phyloP scores from a whole-genome alignment of 495 filamentous ascomycete species.

The Penicillium steckii region DNA sequence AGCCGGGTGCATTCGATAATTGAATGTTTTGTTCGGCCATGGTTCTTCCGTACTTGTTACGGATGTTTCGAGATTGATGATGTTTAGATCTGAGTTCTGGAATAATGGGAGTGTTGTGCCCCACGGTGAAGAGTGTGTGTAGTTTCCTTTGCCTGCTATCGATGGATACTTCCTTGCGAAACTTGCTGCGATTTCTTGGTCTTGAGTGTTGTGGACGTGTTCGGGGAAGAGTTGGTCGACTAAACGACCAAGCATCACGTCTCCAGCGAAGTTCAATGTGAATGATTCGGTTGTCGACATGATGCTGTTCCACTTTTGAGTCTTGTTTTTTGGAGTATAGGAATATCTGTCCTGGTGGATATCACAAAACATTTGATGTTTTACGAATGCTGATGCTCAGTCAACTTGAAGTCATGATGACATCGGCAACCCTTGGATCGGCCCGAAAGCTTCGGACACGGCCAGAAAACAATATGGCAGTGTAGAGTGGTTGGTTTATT shows the following conservation, averaged over 20 bases:
- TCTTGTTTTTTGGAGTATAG: not conserved
- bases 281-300: slow-evolving; percentile 13
- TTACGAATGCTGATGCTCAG: too few relatives aligned
- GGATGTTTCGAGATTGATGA: slow-evolving; percentile 47
- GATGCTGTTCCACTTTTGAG: not conserved
- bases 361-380: too few relatives aligned
- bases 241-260: slow-evolving; percentile 46
- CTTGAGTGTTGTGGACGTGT: slow-evolving; percentile 26
- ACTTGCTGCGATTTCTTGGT: slow-evolving; percentile 15
- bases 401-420: slow-evolving; percentile 27
- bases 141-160: slow-evolving; percentile 15
- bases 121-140: slow-evolving; percentile 32
- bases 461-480: too few relatives aligned
- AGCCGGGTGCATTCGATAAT: slow-evolving; percentile 43
- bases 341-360: too few relatives aligned
- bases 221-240: slow-evolving; percentile 40
- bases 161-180: slow-evolving; percentile 15
- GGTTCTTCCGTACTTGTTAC: slow-evolving; percentile 27
- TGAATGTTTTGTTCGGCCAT: slow-evolving; percentile 43
- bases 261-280: slow-evolving; percentile 37
- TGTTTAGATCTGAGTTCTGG: slow-evolving; percentile 25
- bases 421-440: slow-evolving; percentile 9
- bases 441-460: not conserved
- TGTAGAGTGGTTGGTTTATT: too few relatives aligned
- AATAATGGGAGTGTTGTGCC: slow-evolving; percentile 34